Base-by-base conservation (phyloP, 257 asterid species). In the Linaria vulgaris region DNA sequence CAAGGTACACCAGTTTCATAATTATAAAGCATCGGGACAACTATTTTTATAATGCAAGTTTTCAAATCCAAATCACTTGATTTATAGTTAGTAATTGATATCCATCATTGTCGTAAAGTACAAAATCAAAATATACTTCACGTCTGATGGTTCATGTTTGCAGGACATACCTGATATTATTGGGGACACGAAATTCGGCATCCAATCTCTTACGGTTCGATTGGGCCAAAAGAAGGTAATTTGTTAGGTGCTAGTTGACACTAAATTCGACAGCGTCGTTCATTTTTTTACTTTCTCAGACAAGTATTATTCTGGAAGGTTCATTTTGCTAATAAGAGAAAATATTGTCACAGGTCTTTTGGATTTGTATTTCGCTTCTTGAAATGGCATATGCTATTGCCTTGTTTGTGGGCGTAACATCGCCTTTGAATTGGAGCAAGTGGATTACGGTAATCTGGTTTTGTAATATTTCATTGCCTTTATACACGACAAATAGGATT, bases 141-240 rank as follows among this genome's bases (percentile, higher is more conserved):
- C n/a, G n/a, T 69, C 23, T 51, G 49, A 43, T 17, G 37, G 53
- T 48, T 69, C 48, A 23, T 72, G 58, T 63, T 69, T 78, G 76
- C 58, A 91, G 97, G 97, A 91, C 74, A 91, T 88, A 65, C 97
- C 96, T 48, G 97, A 91, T 83, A 88, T 91, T 66, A 88, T 77
- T 45, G 97, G 97, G 49, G 97, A 91, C 85, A 84, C 75, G 80
- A 82, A 84, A 63, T 91, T 61, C 51, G 97, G 97, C 49, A 88
- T 91, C 63, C 89, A 69, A 67, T 91, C 97, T 59, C 85, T 91
- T 70, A 88, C 95, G 3, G 97, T 91, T 31, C 83, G 94, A 57
- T 54, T 91, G 79, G 97, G 96, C 74, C 97, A 88, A 82, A 83
- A 90, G 73, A 84, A 54, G 94, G 96, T 90, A n/a, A n/a, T n/a